These are phyloP conservation scores for Pontederia paniculata DNA, from an alignment of 176 grass and related monocot species.

Conservation along the genomic window DNA sequence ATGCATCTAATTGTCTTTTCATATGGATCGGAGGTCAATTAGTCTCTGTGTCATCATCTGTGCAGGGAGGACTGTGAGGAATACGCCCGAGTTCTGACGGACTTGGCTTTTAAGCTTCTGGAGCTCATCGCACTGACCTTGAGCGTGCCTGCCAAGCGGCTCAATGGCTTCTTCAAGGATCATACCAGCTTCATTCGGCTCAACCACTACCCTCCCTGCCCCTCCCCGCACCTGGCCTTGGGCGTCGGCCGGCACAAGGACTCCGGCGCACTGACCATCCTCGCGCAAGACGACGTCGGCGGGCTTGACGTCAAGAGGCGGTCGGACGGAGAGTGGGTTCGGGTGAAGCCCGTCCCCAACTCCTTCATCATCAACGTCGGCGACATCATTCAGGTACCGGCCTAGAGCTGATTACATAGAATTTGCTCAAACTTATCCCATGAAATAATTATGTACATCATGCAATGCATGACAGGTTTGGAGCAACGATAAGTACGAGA, in stretches of 20 bases:
- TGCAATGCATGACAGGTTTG: conserved; percentile 27
- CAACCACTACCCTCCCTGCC: conserved; percentile 85
- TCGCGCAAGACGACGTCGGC: conserved; percentile 63
- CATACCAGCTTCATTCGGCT: conserved; percentile 55
- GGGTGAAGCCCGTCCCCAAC: conserved; percentile 42
- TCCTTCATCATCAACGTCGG: conserved; percentile 75
- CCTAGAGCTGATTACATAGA: too few relatives aligned
- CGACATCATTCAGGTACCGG: conserved; percentile 59
- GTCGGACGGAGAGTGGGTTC: conserved; percentile 66
- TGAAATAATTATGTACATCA: too few relatives aligned
- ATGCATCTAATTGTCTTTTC: too few relatives aligned
- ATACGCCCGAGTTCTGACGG: conserved; percentile 28
- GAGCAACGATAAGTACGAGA: conserved; percentile 88
- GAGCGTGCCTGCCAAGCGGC: conserved; percentile 28
- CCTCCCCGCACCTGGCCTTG: conserved; percentile 64
- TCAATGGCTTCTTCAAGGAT: conserved; percentile 55
- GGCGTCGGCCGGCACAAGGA: conserved; percentile 90
- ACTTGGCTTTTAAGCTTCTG: conserved; percentile 48
- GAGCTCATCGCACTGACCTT: conserved; percentile 69
- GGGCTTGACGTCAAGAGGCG: conserved; percentile 65
- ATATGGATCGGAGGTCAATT: background rate
- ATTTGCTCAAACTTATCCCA: too few relatives aligned
- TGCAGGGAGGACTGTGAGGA: conserved; percentile 41
- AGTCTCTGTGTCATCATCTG: background rate
- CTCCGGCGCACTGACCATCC: conserved; percentile 63